A percentile compares a stretch with the other conserved stretches of the same genome.
Conservation (phyloP, 2,329 filamentous ascomycete species). For the Scedosporium minutisporum region DNA sequence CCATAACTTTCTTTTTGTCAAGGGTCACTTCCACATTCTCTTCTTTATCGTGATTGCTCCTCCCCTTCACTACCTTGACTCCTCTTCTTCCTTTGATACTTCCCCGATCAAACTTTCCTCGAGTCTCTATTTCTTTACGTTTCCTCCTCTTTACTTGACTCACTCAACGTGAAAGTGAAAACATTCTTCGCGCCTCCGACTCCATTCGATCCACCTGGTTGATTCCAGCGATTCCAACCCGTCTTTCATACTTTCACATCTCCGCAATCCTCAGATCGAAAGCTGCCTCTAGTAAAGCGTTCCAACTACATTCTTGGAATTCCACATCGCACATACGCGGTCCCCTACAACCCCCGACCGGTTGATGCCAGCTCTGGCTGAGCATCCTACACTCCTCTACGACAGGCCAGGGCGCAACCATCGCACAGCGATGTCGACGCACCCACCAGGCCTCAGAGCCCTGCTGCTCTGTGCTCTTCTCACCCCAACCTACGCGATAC, state of each 20-base stretch:
- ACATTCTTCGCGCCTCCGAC: too few species aligned
- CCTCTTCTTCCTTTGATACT: not conserved
- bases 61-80: not conserved
- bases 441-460: conserved; percentile 22
- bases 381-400: not conserved
- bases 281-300: too few species aligned
- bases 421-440: conserved; percentile 16
- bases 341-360: not conserved
- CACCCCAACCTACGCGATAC: conserved; percentile 28
- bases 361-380: not conserved
- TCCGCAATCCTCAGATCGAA: too few species aligned
- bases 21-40: conserved; percentile 15
- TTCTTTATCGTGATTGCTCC: not conserved
- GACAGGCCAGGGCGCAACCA: not conserved
- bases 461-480: conserved; percentile 29
- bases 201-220: too few species aligned
- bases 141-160: not conserved
- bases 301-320: not conserved
- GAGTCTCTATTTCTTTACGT: not conserved
- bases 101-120: not conserved
- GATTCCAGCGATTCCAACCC: too few species aligned
- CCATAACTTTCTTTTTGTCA: not conserved
- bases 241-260: too few species aligned
- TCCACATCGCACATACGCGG: not conserved
- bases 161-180: too few species aligned